These are phyloP conservation scores for Tylopilus sp. DNA, from an alignment of 1,284 basidiomycete species.

Conservation along the genomic window DNA sequence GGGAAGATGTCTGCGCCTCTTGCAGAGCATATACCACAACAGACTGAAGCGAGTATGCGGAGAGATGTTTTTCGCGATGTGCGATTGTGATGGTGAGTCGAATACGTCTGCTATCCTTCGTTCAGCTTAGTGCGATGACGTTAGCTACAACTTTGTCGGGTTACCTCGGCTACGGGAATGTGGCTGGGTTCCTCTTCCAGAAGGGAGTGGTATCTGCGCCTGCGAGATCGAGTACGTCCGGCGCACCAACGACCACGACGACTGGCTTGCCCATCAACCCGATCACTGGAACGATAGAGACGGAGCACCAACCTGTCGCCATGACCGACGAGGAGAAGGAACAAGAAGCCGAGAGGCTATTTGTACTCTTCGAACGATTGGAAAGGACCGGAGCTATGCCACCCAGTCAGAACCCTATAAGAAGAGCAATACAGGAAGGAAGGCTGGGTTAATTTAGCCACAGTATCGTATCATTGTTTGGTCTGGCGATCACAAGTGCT, in stretches of 20 bases:
- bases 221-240: constrained; percentile 19
- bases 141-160: constrained; percentile 65
- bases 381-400: constrained; percentile 68
- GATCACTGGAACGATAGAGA: constrained; percentile 67
- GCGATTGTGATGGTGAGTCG: constrained; percentile 71
- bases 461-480: neutral
- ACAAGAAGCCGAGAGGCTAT: constrained; percentile 83
- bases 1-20: constrained; percentile 76
- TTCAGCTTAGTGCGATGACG: neutral
- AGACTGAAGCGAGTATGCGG: constrained; percentile 72
- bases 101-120: constrained; percentile 1
- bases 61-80: constrained; percentile 82
- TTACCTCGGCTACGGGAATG: constrained; percentile 88
- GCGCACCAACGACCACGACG: constrained; percentile 37
- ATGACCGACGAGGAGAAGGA: constrained; percentile 95
- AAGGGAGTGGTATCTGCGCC: constrained; percentile 75
- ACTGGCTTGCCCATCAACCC: constrained; percentile 64
- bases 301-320: constrained; percentile 39
- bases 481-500: neutral
- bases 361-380: constrained; percentile 84
- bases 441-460: constrained; percentile 27
- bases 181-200: constrained; percentile 87
- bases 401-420: constrained; percentile 65
- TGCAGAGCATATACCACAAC: constrained; percentile 68
- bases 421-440: constrained; percentile 60